Evolutionary conservation across 257 asterid genomes (phyloP).

Genomic region (Solanum gandarillasii): DNA sequence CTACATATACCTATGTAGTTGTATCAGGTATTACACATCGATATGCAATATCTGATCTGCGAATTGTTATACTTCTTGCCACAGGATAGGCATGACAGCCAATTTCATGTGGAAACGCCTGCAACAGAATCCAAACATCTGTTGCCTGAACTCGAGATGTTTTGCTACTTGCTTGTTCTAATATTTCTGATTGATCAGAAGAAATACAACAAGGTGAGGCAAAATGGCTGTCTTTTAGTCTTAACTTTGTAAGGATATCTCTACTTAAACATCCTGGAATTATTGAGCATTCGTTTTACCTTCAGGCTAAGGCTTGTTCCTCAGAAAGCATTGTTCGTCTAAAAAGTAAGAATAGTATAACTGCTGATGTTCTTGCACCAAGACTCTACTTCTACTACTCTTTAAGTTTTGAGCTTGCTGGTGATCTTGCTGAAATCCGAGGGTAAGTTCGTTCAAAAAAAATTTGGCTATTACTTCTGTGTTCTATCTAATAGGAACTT

Average conservation of each 20-base stretch:
- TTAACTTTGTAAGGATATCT: not conserved
- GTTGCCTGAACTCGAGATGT: conserved; percentile 62
- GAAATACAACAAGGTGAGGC: conserved; percentile 47
- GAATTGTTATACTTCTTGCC: not conserved
- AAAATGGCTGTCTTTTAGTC: not conserved
- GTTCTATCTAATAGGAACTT: conserved; percentile 6
- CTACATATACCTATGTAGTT: not conserved
- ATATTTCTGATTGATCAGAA: conserved; percentile 61
- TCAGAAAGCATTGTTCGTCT: conserved; percentile 59
- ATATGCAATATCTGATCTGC: not conserved
- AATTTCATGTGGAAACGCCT: conserved; percentile 41
- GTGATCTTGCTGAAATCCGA: conserved; percentile 65
- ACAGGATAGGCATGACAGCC: conserved; percentile 56
- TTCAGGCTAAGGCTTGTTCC: conserved; percentile 76
- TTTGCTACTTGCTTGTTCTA: conserved; percentile 56
- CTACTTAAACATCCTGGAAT: not conserved
- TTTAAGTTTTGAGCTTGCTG: conserved; percentile 69
- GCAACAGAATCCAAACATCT: conserved; percentile 42
- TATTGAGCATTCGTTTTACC: not conserved
- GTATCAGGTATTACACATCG: not conserved
- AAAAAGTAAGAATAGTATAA: conserved; percentile 46
- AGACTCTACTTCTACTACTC: conserved; percentile 75
- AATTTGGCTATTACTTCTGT: not conserved
- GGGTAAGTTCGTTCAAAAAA: conserved; percentile 32
- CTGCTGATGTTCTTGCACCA: conserved; percentile 71